Percentiles rank a stretch among this genome's conserved stretches.
Evolutionary conservation across 306 rosid species (phyloP).

Genomic region (Clitoria ternatea): DNA sequence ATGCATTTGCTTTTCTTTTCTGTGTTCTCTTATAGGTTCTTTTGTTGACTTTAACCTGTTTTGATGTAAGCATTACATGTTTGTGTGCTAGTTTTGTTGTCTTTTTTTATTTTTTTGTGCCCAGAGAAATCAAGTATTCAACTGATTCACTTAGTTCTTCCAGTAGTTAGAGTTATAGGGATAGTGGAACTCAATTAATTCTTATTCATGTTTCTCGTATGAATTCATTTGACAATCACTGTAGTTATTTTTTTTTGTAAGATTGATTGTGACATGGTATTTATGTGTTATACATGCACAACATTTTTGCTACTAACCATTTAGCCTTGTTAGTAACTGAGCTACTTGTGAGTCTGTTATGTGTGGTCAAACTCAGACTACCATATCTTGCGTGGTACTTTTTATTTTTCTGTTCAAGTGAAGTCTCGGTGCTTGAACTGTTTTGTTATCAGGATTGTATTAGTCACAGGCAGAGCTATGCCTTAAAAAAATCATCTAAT

Average conservation of each 20-base stretch:
- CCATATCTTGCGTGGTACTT: neutral
- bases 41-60: neutral
- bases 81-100: neutral
- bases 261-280: neutral
- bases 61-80: neutral
- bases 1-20: neutral
- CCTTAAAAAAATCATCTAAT: neutral
- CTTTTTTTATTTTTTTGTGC: too few relatives aligned
- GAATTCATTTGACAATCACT: neutral
- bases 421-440: neutral
- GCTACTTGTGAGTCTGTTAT: neutral
- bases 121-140: slow-evolving; percentile 4
- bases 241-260: neutral
- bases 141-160: neutral
- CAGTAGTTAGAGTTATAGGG: neutral
- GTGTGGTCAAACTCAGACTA: neutral
- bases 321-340: neutral
- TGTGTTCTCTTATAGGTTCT: neutral
- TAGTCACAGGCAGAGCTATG: neutral
- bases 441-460: neutral
- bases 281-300: neutral
- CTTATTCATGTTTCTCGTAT: neutral
- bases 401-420: neutral
- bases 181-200: neutral
- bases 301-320: neutral